Base-by-base conservation (phyloP, 495 filamentous ascomycete genomes). In the Umbilicaria muhlenbergii region DNA sequence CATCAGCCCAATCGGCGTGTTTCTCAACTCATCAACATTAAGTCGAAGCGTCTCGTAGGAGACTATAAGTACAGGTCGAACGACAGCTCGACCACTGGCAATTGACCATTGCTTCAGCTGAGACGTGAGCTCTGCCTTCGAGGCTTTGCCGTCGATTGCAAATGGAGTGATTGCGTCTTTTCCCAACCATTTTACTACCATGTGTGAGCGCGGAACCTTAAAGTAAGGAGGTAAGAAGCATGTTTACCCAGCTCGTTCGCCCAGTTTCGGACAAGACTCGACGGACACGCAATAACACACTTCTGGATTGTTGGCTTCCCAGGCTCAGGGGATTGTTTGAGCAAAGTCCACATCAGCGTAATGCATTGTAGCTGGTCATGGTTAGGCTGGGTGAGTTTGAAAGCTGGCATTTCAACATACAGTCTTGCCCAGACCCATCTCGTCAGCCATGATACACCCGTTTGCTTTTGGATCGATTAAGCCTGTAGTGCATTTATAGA, bases 371-470 rank as follows among this genome's bases (percentile, higher is more conserved):
- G 63, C 71, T 74, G 43, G 2, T 7, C 13, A 28, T 16, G 34
- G 46, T 70, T 32, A 84, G 67, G 13, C 65, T 21, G 11, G 11
- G 32, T 34, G 31, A 35, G n/a, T 13, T 13, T 36, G 21, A 14
- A 38, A 0, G 16, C 5, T 28, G 24, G 19, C 10, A 28, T 16
- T 15, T 36, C 13, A 32, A 32, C 63, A 38, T 66, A 93, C 69
- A 11, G 91, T 99, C 65, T 99, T 99, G 37, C 91, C 91, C 31
- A 99, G 62, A 36, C 91, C 91, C 91, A 99, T 99, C 53, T 94
- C 91, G 57, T 99, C 91, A 50, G 91, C 91, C 91, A 99, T 99
- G 58, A 99, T 99, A 58, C 91, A 96, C 0, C 91, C 91, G 62
- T 95, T 84, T 17, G 92, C 92, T 44, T 87, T 91, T 36, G 79